Percentiles rank a stretch among this genome's conserved stretches.
Evolutionary conservation across 129 eudicot species (phyloP).

Genomic region (Silybum marianum): DNA sequence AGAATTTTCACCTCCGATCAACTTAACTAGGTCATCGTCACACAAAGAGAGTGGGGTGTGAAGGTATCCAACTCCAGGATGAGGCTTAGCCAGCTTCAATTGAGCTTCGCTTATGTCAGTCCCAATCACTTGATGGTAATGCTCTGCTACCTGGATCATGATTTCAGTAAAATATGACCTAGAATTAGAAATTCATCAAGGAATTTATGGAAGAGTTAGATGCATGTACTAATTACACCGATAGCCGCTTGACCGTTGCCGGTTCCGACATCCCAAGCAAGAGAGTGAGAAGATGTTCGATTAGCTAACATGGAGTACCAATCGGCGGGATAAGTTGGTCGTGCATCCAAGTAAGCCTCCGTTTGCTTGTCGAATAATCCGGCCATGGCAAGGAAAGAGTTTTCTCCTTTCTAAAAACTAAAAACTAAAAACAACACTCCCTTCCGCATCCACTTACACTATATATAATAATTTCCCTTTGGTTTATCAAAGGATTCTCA

Average conservation of each 20-base stretch:
- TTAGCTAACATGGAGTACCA: slow-evolving; percentile 47
- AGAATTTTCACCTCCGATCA: slow-evolving; percentile 40
- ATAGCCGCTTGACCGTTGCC: slow-evolving; percentile 74
- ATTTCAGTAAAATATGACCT: not conserved
- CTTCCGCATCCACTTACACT: too few relatives aligned
- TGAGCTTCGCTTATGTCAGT: slow-evolving; percentile 55
- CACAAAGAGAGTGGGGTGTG: slow-evolving; percentile 50
- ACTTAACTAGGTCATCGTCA: slow-evolving; percentile 31
- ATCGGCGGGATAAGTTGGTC: slow-evolving; percentile 50
- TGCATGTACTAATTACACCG: slow-evolving; percentile 30
- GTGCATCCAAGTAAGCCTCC: slow-evolving; percentile 41
- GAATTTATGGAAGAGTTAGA: not conserved
- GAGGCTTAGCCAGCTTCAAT: slow-evolving; percentile 38
- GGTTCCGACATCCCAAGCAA: slow-evolving; percentile 68
- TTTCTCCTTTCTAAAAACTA: not conserved
- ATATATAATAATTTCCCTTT: too few relatives aligned
- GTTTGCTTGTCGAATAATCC: slow-evolving; percentile 69
- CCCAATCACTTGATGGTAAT: slow-evolving; percentile 56
- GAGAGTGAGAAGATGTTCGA: slow-evolving; percentile 44
- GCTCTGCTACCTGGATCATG: slow-evolving; percentile 45
- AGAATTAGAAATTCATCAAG: not conserved
- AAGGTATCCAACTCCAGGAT: slow-evolving; percentile 45
- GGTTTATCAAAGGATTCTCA: too few relatives aligned
- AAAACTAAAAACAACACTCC: too few relatives aligned
- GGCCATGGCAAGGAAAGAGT: slow-evolving; percentile 35